Evolutionary conservation across 495 filamentous ascomycete genomes (phyloP).

Genomic region (Tuber calosporum): DNA sequence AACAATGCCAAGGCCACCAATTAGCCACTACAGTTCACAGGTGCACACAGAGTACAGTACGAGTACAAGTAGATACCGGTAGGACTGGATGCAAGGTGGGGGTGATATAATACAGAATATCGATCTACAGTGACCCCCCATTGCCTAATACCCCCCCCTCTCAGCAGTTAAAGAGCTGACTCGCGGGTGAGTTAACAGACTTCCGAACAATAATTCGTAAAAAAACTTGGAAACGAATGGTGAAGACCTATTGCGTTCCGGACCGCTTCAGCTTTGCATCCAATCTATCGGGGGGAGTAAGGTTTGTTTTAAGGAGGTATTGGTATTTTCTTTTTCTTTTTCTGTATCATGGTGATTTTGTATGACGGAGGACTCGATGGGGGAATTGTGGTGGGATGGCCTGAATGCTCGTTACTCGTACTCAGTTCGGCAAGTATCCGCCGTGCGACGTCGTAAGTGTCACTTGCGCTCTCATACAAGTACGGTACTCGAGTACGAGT

Average conservation of each 20-base stretch:
- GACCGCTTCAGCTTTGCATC: neutral
- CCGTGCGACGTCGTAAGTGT: constrained; percentile 31
- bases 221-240: neutral
- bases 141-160: neutral
- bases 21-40: no score
- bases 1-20: no score
- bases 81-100: no score
- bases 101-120: neutral
- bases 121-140: neutral
- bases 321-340: neutral
- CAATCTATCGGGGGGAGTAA: constrained; percentile 3
- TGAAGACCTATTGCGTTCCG: neutral
- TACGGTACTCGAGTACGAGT: neutral
- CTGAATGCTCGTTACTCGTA: constrained; percentile 13
- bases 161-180: neutral
- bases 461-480: constrained; percentile 2
- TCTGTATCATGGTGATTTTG: neutral
- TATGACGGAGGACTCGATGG: neutral
- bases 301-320: constrained; percentile 18
- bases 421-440: constrained; percentile 23
- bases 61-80: neutral
- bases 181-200: neutral
- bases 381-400: constrained; percentile 3
- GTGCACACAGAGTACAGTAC: no score
- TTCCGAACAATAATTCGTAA: neutral